Percentiles rank a stretch among this genome's conserved stretches.
Evolutionary conservation across 331 rosid genomes (phyloP).

Genomic region (Malus hybrid): DNA sequence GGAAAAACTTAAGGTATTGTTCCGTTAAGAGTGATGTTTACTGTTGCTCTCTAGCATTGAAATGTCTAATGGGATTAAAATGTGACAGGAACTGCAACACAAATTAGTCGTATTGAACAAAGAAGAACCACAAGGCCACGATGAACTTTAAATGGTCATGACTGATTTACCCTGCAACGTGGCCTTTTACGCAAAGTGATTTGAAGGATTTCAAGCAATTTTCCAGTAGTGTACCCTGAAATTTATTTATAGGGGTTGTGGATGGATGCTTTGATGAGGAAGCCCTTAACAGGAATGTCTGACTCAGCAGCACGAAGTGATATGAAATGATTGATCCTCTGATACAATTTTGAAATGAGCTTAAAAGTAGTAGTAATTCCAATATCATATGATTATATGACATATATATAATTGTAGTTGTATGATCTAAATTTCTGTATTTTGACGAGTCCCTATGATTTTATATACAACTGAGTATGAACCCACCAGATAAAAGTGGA

Average conservation of each 20-base stretch:
- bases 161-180: constrained; percentile 5
- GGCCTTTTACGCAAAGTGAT: background rate
- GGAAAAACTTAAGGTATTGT: constrained; percentile 71
- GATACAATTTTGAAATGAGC: constrained; percentile 11
- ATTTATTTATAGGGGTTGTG: background rate
- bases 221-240: background rate
- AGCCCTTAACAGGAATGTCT: background rate
- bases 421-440: background rate
- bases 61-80: constrained; percentile 14
- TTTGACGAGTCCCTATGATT: background rate
- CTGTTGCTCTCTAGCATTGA: background rate
- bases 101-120: constrained; percentile 65
- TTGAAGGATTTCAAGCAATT: background rate
- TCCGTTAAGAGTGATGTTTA: background rate
- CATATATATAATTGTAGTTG: background rate
- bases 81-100: constrained; percentile 66
- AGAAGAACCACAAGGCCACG: constrained; percentile 58
- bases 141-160: constrained; percentile 55
- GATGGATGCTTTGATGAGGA: background rate
- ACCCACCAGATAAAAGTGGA: background rate
- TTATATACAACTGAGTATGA: background rate
- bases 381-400: background rate
- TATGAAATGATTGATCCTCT: constrained; percentile 1
- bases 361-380: background rate
- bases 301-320: background rate